A percentile compares a stretch with the other conserved stretches of the same genome.
Evolutionary conservation across 768 basidiomycete species (phyloP).

Genomic region (Wakefieldia striispora): DNA sequence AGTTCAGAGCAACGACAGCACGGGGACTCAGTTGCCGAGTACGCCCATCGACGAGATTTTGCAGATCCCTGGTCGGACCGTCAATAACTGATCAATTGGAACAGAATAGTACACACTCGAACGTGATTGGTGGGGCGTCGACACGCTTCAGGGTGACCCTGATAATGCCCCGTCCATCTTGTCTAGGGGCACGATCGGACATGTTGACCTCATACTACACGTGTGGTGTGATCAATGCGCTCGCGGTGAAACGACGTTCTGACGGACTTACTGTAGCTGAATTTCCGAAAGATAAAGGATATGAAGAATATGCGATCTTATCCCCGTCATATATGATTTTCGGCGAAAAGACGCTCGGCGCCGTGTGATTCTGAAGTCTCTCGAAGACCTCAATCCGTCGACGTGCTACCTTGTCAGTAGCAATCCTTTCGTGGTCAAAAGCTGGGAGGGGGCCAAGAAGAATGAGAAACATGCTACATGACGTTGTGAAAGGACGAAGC

Average conservation of each 20-base stretch:
- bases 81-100: not conserved
- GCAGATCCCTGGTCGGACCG: constrained; percentile 21
- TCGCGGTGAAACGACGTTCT: not conserved
- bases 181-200: constrained; percentile 21
- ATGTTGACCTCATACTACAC: constrained; percentile 35
- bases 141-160: constrained; percentile 38
- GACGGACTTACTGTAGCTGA: constrained; percentile 26
- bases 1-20: constrained; percentile 40
- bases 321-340: constrained; percentile 47
- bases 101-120: constrained; percentile 27
- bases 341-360: constrained; percentile 39
- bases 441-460: constrained; percentile 5
- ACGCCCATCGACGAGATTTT: constrained; percentile 23
- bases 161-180: constrained; percentile 26
- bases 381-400: constrained; percentile 32
- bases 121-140: constrained; percentile 34
- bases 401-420: not conserved
- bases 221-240: not conserved
- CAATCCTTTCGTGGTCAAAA: constrained; percentile 13
- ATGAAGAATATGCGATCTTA: constrained; percentile 40
- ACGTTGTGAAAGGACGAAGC: not conserved
- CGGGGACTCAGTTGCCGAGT: constrained; percentile 24
- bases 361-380: constrained; percentile 37
- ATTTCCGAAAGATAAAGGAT: constrained; percentile 30
- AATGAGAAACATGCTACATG: constrained; percentile 1